Evolutionary conservation across 768 basidiomycete genomes (phyloP), one percentile per base, ranked within the genome.

Genomic region (Mycena haematopus): DNA sequence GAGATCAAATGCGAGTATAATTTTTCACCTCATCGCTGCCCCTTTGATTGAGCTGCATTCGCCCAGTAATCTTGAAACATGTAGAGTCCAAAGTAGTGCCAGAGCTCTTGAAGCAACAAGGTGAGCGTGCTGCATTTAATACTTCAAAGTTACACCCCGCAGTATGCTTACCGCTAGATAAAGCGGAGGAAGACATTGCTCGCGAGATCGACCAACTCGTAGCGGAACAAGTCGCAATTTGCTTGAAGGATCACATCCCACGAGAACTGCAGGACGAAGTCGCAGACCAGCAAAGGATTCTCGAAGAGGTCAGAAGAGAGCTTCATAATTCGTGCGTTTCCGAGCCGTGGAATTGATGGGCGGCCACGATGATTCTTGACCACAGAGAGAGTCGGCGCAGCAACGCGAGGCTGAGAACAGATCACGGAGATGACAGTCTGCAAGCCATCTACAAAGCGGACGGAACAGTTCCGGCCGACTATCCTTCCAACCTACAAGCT

Each of bases 321-420:
- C 74, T 88, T 11, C 82, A 86, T 66, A 87, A 88, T 68, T 84
- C 84, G 87, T 87, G 65, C 63, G 85, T 77, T 55, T 27, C n/a
- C 42, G 17, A 31, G 21, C 27, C 31, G 35, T 19, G 2, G 7
- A 4, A 36, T 33, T 11, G 40, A 17, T 25, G 19, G 46, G 21
- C 62, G 15, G 11, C 4, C 58, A 21, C 52, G 44, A 27, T 14
- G 52, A 33, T 55, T 44, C 27, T 31, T 31, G 6, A 31, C 29
- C 6, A 11, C 69, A 89, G 87, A 17, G 87, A 88, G 69, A 86
- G 82, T 60, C 80, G 84, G 7, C 81, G 86, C 6, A 73, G 77
- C 13, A 89, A 89, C 67, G 78, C 79, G 14, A 72, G 75, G 6
- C 70, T 88, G 22, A 76, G 82, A 29, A 75, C 76, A 8, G 77